Conservation (phyloP, 1,284 basidiomycete genomes). For the Ustilago cynodontis region DNA sequence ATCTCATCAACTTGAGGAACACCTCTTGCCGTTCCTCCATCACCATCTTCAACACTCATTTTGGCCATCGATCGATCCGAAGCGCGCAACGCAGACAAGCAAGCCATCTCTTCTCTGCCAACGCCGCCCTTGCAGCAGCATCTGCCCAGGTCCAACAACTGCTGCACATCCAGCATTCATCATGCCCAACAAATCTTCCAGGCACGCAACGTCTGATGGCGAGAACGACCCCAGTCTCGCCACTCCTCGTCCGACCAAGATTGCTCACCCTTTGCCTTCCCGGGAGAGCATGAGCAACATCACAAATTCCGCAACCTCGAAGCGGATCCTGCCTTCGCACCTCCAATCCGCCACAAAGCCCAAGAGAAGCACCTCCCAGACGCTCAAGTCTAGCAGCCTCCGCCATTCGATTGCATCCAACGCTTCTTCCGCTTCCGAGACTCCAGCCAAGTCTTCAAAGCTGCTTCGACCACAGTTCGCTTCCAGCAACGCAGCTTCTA, state of each 20-base stretch:
- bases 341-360: conserved; percentile 23
- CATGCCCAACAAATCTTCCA: conserved; percentile 31
- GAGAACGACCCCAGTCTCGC: conserved; percentile 39
- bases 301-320: conserved; percentile 40
- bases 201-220: conserved; percentile 35
- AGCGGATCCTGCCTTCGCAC: conserved; percentile 38
- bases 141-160: neutral
- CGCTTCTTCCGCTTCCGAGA: conserved; percentile 18
- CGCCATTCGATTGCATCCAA: conserved; percentile 19
- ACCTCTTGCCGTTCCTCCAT: neutral
- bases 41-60: neutral
- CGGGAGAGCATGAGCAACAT: conserved; percentile 47
- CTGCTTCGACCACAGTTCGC: conserved; percentile 6
- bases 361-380: conserved; percentile 7
- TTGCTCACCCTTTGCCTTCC: conserved; percentile 13
- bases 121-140: neutral
- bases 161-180: neutral
- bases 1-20: neutral
- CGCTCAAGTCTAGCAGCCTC: conserved; percentile 11
- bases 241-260: conserved; percentile 27
- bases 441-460: neutral
- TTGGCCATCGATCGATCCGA: neutral
- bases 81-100: neutral
- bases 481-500: conserved; percentile 4
- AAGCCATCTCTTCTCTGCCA: neutral